Evolutionary conservation across 345 rosid species (phyloP).

Genomic region (Garcia nutans): DNA sequence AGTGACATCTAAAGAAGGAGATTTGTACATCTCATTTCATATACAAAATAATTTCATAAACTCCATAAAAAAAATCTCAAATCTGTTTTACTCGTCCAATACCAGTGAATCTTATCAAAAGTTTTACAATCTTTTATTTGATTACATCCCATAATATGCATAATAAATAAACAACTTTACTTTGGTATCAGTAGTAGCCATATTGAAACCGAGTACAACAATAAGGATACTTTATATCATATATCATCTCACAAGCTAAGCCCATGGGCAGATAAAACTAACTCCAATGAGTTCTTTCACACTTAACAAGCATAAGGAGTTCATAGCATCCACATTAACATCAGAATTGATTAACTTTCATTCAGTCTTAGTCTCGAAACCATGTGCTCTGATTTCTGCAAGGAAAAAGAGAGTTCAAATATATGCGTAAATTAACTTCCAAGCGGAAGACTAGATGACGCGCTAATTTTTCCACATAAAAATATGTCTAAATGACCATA

Average conservation of each 20-base stretch:
- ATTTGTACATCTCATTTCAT: neutral
- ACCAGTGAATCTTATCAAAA: neutral
- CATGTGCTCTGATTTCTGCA: slow-evolving; percentile 65
- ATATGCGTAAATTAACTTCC: neutral
- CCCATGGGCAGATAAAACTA: neutral
- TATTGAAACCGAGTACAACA: neutral
- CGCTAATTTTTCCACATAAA: neutral
- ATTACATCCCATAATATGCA: neutral
- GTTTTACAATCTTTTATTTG: slow-evolving; percentile 3
- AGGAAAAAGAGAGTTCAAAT: slow-evolving; percentile 8
- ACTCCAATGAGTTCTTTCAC: neutral
- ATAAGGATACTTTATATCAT: neutral
- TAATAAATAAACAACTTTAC: neutral
- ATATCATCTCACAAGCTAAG: neutral
- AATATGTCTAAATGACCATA: neutral
- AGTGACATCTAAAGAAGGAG: neutral
- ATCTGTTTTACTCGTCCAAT: neutral
- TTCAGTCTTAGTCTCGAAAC: slow-evolving; percentile 44
- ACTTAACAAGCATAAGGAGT: neutral
- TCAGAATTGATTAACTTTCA: slow-evolving; percentile 12
- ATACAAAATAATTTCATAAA: neutral
- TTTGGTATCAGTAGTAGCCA: neutral
- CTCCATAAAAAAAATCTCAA: neutral
- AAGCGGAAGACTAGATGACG: too few relatives aligned
- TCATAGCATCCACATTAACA: neutral